Percentiles rank a stretch among this genome's conserved stretches.
phyloP scores from a whole-genome alignment of 2,329 filamentous ascomycete species.

The Chaetothyriales sp. region DNA sequence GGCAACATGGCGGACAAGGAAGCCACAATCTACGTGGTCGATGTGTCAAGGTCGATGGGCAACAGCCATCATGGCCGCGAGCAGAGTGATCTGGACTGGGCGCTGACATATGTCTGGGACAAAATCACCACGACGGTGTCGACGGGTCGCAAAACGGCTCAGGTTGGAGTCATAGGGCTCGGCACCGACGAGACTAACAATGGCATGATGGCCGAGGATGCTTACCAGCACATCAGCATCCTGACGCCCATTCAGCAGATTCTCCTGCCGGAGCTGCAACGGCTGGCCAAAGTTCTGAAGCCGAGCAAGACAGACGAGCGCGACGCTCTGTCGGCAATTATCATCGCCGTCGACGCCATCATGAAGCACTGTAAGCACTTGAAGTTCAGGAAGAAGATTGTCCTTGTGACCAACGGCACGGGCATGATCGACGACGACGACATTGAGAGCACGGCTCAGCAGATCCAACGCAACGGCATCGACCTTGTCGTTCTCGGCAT shows the following conservation, averaged over 20 bases:
- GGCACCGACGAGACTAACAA: slow-evolving; percentile 67
- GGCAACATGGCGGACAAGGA: slow-evolving; percentile 76
- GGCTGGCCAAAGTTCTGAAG: slow-evolving; percentile 49
- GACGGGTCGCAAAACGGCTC: slow-evolving; percentile 60
- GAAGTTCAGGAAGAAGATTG: slow-evolving; percentile 67
- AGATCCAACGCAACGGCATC: slow-evolving; percentile 57
- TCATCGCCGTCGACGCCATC: slow-evolving; percentile 81
- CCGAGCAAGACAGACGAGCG: slow-evolving; percentile 56
- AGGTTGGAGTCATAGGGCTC: slow-evolving; percentile 67
- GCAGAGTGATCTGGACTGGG: slow-evolving; percentile 76
- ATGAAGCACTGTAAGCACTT: slow-evolving; percentile 62
- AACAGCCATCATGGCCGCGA: slow-evolving; percentile 54
- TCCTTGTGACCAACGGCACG: slow-evolving; percentile 71
- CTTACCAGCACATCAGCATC: slow-evolving; percentile 70
- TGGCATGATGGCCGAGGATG: slow-evolving; percentile 49
- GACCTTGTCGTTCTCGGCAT: slow-evolving; percentile 73
- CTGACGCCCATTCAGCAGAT: slow-evolving; percentile 51
- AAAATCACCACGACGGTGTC: slow-evolving; percentile 64
- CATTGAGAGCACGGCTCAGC: slow-evolving; percentile 33
- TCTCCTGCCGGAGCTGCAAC: slow-evolving; percentile 55
- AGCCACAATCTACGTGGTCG: slow-evolving; percentile 80
- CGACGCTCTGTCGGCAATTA: slow-evolving; percentile 74
- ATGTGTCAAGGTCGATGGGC: slow-evolving; percentile 76
- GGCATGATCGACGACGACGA: slow-evolving; percentile 56
- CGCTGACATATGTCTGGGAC: slow-evolving; percentile 89